Evolutionary conservation across 2,329 filamentous ascomycete species (phyloP).

Genomic region (Tolypocladium nubicola): DNA sequence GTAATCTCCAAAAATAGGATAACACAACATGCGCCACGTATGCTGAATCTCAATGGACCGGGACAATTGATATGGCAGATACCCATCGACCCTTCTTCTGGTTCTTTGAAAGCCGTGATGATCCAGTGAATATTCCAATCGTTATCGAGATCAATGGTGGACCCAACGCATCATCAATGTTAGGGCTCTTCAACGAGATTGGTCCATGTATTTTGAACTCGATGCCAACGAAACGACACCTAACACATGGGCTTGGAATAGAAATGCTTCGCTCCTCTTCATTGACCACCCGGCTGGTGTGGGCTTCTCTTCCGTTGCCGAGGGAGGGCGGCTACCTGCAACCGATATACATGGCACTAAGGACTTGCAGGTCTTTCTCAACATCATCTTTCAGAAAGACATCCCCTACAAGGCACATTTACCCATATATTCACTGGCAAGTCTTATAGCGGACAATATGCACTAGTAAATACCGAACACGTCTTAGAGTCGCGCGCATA

Average conservation of each 20-base stretch:
- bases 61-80: not conserved
- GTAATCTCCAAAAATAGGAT: too few relatives aligned
- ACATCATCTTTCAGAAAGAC: not conserved
- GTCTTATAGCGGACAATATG: too few relatives aligned
- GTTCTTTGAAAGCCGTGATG: conserved; percentile 18
- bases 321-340: not conserved
- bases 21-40: too few relatives aligned
- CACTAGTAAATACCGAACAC: too few relatives aligned
- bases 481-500: too few relatives aligned
- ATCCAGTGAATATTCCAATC: conserved; percentile 21
- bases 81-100: conserved; percentile 5
- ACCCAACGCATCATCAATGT: conserved; percentile 18
- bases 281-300: not conserved
- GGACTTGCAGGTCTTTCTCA: not conserved
- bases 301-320: not conserved
- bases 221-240: too few relatives aligned
- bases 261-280: not conserved
- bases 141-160: conserved; percentile 51
- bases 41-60: too few relatives aligned
- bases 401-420: too few relatives aligned
- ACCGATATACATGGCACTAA: not conserved
- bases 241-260: not conserved
- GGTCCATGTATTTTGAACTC: too few relatives aligned
- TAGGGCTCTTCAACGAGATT: too few relatives aligned
- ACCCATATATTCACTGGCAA: too few relatives aligned